Conservation (phyloP, 257 asterid genomes). For the Penstemon barbatus region DNA sequence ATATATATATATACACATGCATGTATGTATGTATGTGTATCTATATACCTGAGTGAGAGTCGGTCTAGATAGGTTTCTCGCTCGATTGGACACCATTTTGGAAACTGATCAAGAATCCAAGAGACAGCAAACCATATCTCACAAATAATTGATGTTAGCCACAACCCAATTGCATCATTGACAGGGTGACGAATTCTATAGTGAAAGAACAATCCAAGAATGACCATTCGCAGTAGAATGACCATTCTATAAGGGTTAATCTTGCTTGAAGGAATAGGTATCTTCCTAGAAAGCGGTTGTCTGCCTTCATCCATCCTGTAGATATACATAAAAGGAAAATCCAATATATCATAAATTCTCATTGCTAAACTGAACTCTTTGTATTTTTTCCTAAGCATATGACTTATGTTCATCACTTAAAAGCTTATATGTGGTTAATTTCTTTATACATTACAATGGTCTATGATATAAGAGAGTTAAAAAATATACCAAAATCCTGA, state of each 20-base stretch:
- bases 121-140: conserved; percentile 93
- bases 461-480: background rate
- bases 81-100: conserved; percentile 72
- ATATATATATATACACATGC: too few relatives aligned
- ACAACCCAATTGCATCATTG: conserved; percentile 65
- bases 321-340: conserved; percentile 15
- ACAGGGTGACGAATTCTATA: conserved; percentile 81
- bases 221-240: conserved; percentile 61
- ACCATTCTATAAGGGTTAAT: conserved; percentile 75
- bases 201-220: conserved; percentile 73
- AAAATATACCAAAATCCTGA: conserved; percentile 17
- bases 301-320: conserved; percentile 89
- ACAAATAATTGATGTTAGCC: conserved; percentile 80
- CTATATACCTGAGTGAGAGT: conserved; percentile 62
- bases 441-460: background rate
- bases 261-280: conserved; percentile 78
- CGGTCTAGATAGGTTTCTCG: conserved; percentile 85
- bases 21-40: background rate
- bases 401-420: too few relatives aligned
- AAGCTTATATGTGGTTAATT: too few relatives aligned
- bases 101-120: conserved; percentile 87
- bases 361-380: too few relatives aligned
- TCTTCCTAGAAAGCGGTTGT: conserved; percentile 85
- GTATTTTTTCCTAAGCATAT: too few relatives aligned
- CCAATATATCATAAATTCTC: background rate